These are phyloP conservation scores for Megacollybia marginata DNA, from an alignment of 768 basidiomycete species.

Conservation along the genomic window DNA sequence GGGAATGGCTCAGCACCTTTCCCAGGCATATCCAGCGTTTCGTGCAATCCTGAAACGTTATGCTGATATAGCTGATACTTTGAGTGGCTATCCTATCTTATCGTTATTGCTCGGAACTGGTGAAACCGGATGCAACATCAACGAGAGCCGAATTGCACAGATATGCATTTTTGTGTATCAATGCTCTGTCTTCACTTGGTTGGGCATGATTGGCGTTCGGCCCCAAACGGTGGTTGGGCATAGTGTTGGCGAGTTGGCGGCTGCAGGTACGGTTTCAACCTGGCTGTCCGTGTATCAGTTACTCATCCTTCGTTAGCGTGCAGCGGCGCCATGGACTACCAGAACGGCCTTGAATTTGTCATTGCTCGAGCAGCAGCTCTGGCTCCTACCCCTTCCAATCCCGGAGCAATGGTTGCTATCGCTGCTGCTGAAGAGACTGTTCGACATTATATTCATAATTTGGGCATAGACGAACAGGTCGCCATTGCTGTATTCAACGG, in stretches of 20 bases:
- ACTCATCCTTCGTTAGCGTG: conserved; percentile 13
- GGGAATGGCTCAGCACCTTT: too few relatives aligned
- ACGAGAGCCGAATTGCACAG: too few relatives aligned
- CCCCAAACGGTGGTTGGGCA: conserved; percentile 27
- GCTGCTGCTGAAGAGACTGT: conserved; percentile 18
- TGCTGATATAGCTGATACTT: too few relatives aligned
- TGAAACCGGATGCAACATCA: too few relatives aligned
- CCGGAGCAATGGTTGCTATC: conserved; percentile 27
- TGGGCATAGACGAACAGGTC: conserved; percentile 14
- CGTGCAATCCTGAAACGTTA: too few relatives aligned
- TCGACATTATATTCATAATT: conserved; percentile 13
- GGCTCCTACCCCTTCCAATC: conserved; percentile 16
- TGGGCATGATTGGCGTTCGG: conserved; percentile 17
- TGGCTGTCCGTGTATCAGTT: neutral
- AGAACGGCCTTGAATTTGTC: conserved; percentile 22
- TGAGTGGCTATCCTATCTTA: too few relatives aligned
- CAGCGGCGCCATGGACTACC: conserved; percentile 20
- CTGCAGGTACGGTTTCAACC: conserved; percentile 19
- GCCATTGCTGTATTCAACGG: conserved; percentile 24
- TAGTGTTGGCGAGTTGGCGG: conserved; percentile 30
- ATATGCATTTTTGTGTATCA: too few relatives aligned
- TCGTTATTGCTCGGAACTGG: too few relatives aligned
- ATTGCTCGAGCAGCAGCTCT: conserved; percentile 21
- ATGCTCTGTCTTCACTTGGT: too few relatives aligned
- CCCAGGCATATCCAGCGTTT: too few relatives aligned